Evolutionary conservation across 495 filamentous ascomycete species (phyloP).

Genomic region (Neurospora sp.): DNA sequence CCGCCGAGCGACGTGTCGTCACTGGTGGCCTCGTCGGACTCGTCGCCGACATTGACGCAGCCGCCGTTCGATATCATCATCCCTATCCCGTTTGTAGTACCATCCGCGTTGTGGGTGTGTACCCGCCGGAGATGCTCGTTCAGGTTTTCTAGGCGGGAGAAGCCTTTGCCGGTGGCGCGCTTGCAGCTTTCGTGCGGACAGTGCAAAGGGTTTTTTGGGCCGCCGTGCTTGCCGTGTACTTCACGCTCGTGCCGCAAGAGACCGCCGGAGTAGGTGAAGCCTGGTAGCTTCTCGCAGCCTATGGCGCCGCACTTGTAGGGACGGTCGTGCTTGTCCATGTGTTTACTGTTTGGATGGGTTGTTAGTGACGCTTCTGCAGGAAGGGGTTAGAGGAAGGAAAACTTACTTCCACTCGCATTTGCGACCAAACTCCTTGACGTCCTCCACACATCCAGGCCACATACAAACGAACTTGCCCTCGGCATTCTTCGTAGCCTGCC

Average conservation of each 20-base stretch:
- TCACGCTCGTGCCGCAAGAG: conserved; percentile 82
- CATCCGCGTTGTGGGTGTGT: conserved; percentile 39
- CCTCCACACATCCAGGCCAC: conserved; percentile 46
- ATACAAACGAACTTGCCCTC: conserved; percentile 65
- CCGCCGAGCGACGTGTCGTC: conserved; percentile 7
- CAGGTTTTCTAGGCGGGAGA: conserved; percentile 78
- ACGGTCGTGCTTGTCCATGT: conserved; percentile 94
- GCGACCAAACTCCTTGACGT: conserved; percentile 54
- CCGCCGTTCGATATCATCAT: neutral
- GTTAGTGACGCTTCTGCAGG: neutral
- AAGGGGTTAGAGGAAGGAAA: neutral
- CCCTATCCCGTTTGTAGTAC: conserved; percentile 4
- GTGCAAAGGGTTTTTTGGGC: conserved; percentile 65
- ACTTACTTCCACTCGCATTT: conserved; percentile 92
- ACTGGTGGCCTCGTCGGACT: conserved; percentile 26
- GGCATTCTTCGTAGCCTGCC: conserved; percentile 43
- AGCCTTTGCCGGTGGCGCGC: conserved; percentile 65
- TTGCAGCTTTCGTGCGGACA: conserved; percentile 77
- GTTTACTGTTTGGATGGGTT: conserved; percentile 50
- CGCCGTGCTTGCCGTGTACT: conserved; percentile 78
- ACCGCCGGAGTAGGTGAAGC: conserved; percentile 89
- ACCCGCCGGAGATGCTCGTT: conserved; percentile 79
- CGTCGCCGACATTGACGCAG: too few species aligned
- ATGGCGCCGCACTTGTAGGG: conserved; percentile 73
- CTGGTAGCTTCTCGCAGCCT: conserved; percentile 78